Conservation (phyloP, 129 eudicot species). For the Logfia minima region DNA sequence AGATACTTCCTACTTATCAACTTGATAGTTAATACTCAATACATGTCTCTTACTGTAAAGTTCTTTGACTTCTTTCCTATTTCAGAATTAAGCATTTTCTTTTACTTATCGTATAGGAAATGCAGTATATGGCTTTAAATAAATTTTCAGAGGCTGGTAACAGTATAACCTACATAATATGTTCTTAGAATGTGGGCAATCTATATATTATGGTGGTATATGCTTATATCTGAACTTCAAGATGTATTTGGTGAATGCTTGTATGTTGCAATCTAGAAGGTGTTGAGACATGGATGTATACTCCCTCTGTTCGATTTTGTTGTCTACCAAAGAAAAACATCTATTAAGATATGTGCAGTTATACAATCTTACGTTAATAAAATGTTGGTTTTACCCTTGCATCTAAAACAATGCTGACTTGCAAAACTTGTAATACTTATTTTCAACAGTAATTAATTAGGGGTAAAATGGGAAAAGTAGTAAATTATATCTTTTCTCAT, state of each 20-base stretch:
- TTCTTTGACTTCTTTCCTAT: neutral
- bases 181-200: neutral
- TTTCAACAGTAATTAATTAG: neutral
- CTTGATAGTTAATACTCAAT: neutral
- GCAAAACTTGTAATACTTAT: neutral
- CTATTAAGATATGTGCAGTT: neutral
- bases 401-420: neutral
- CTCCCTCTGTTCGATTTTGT: neutral
- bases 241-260: constrained; percentile 9
- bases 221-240: neutral
- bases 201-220: constrained; percentile 4
- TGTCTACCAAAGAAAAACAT: too few relatives aligned
- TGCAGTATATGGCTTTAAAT: constrained; percentile 12
- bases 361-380: too few relatives aligned
- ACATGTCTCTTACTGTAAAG: neutral
- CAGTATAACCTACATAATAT: neutral
- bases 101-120: constrained; percentile 5
- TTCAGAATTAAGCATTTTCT: constrained; percentile 6
- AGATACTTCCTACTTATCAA: neutral
- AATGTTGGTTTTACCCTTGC: neutral
- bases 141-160: neutral
- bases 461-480: neutral
- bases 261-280: neutral
- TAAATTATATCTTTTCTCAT: neutral
- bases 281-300: constrained; percentile 4